A percentile compares a stretch with the other conserved stretches of the same genome.
Conservation (phyloP, 495 filamentous ascomycete genomes). For the Staphylotrichum longicolle region DNA sequence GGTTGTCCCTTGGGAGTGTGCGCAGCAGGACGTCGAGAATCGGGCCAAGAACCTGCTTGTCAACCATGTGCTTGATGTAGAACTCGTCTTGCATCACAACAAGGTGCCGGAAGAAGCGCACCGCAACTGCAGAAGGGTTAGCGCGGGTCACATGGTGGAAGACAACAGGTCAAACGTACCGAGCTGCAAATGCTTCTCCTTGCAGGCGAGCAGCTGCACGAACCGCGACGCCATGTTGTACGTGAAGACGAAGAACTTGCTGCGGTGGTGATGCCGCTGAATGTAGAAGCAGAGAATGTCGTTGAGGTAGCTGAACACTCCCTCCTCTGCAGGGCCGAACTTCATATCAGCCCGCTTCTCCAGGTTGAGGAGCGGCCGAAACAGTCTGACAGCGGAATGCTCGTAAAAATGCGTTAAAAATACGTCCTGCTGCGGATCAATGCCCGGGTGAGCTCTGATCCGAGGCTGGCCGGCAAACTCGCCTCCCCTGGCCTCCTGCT, state of each 20-base stretch:
- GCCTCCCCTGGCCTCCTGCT: slow-evolving; percentile 60
- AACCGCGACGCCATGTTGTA: slow-evolving; percentile 78
- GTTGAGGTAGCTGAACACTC: slow-evolving; percentile 84
- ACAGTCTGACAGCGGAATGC: slow-evolving; percentile 78
- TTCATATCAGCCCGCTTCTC: slow-evolving; percentile 59
- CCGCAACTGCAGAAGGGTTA: slow-evolving; percentile 58
- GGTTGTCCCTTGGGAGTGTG: slow-evolving; percentile 93
- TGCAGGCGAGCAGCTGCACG: slow-evolving; percentile 76
- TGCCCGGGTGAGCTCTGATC: slow-evolving; percentile 44
- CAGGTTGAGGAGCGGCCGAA: slow-evolving; percentile 80
- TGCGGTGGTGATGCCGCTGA: slow-evolving; percentile 79
- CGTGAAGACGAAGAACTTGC: slow-evolving; percentile 81
- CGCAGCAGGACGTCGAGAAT: slow-evolving; percentile 85
- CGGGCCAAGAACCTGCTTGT: slow-evolving; percentile 79
- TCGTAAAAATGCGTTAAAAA: slow-evolving; percentile 91
- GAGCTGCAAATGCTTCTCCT: slow-evolving; percentile 91
- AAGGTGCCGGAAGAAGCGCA: slow-evolving; percentile 92
- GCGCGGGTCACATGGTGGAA: neutral
- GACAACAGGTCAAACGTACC: slow-evolving; percentile 52
- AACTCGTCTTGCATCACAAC: slow-evolving; percentile 88
- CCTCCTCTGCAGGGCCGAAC: slow-evolving; percentile 72
- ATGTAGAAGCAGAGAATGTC: slow-evolving; percentile 96
- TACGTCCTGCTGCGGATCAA: slow-evolving; percentile 75
- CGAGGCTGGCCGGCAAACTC: slow-evolving; percentile 58
- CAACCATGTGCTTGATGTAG: slow-evolving; percentile 82